Evolutionary conservation across 768 basidiomycete genomes (phyloP).

Genomic region (Russula sp.): DNA sequence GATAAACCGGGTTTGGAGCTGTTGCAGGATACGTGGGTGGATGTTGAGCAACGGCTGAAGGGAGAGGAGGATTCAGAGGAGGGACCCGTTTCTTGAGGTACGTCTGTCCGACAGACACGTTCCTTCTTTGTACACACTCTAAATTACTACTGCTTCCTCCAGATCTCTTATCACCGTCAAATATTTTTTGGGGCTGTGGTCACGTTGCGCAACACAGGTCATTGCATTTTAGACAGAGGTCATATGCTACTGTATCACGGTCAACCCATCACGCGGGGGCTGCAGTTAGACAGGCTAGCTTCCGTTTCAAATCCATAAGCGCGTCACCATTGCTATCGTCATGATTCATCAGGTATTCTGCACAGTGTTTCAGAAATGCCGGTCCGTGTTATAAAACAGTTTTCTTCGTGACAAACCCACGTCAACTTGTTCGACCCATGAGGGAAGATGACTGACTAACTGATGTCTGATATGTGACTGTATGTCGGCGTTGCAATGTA

Average conservation of each 20-base stretch:
- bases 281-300: background rate
- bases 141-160: background rate
- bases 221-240: background rate
- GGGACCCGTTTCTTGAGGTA: constrained; percentile 13
- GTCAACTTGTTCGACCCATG: background rate
- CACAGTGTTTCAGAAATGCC: background rate
- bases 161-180: background rate
- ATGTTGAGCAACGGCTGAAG: constrained; percentile 23
- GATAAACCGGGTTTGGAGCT: constrained; percentile 26
- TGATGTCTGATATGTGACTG: background rate
- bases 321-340: background rate
- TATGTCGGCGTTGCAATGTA: no score
- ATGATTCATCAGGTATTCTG: background rate
- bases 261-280: background rate
- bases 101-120: background rate
- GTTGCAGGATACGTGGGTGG: constrained; percentile 29
- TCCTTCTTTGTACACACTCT: background rate
- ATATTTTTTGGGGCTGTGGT: background rate
- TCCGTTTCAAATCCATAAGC: background rate
- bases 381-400: background rate
- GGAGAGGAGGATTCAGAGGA: constrained; percentile 20
- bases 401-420: background rate
- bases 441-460: no score
- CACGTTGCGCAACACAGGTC: background rate
- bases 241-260: background rate